These are phyloP conservation scores for Rehmannia glutinosa DNA, from an alignment of 257 asterid species.

Conservation along the genomic window DNA sequence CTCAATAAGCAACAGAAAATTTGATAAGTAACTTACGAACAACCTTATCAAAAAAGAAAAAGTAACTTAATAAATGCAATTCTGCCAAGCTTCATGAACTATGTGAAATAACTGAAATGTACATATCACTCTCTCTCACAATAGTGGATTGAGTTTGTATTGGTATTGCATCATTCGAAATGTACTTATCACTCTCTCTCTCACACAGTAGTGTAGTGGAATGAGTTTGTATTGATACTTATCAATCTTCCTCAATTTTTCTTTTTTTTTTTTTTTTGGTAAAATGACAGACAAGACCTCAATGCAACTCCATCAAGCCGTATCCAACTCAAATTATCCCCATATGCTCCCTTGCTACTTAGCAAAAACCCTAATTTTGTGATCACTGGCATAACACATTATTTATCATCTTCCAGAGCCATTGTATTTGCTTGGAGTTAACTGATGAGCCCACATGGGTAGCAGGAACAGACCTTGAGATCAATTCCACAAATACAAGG, in stretches of 20 bases:
- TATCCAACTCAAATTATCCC: not conserved
- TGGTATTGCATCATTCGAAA: constrained; percentile 14
- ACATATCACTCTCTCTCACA: constrained; percentile 9
- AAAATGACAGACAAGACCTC: not conserved
- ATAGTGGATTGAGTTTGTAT: not conserved
- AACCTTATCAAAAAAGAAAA: not conserved
- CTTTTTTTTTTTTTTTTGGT: not conserved
- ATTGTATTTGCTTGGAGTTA: not conserved
- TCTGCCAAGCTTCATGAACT: constrained; percentile 8
- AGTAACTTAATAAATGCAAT: not conserved
- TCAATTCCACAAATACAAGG: not conserved
- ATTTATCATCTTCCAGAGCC: not conserved
- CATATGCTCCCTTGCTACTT: not conserved
- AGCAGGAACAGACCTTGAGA: constrained; percentile 1
- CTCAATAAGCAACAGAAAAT: not conserved
- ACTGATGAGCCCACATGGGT: not conserved
- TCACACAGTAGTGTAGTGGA: no score
- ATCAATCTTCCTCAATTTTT: not conserved
- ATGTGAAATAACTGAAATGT: constrained; percentile 6
- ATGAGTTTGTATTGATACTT: no score
- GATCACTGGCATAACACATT: not conserved
- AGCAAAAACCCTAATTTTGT: not conserved
- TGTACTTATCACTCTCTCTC: no score
- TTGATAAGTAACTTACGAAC: not conserved
- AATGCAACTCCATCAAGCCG: not conserved